Evolutionary conservation across 2,329 filamentous ascomycete species (phyloP).

Genomic region (Neopestalotiopsis rosae): DNA sequence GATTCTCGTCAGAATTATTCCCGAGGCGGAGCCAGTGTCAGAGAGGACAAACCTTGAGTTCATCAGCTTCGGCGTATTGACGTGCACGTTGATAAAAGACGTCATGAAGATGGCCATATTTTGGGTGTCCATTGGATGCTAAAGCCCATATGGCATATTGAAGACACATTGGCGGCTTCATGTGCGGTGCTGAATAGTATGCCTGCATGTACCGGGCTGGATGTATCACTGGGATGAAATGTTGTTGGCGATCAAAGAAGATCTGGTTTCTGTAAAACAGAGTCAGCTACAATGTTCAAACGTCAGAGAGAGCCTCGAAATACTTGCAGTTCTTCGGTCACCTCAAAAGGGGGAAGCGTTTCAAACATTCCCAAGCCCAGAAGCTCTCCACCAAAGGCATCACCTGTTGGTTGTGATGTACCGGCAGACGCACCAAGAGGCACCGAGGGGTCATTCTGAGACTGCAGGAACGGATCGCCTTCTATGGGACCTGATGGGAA

Average conservation of each 20-base stretch:
- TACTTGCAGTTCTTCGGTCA: slow-evolving; percentile 81
- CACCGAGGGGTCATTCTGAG: slow-evolving; percentile 23
- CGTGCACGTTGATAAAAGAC: slow-evolving; percentile 83
- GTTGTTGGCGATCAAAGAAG: slow-evolving; percentile 79
- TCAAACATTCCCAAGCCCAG: slow-evolving; percentile 81
- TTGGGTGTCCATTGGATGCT: slow-evolving; percentile 73
- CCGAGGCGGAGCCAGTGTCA: background rate
- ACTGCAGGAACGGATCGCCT: slow-evolving; percentile 24
- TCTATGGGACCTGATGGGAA: slow-evolving; percentile 21
- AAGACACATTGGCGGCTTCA: slow-evolving; percentile 82
- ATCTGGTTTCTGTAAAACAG: slow-evolving; percentile 61
- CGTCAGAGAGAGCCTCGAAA: background rate
- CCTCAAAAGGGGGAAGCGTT: slow-evolving; percentile 75
- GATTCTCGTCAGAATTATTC: background rate
- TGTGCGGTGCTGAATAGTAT: slow-evolving; percentile 73
- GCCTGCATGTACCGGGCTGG: slow-evolving; percentile 75
- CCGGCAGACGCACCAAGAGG: slow-evolving; percentile 18
- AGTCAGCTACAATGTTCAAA: background rate
- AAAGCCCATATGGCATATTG: slow-evolving; percentile 91
- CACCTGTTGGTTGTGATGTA: slow-evolving; percentile 32
- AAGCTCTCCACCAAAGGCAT: slow-evolving; percentile 63
- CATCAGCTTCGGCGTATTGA: slow-evolving; percentile 82
- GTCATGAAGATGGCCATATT: slow-evolving; percentile 59
- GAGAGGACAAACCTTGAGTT: slow-evolving; percentile 67
- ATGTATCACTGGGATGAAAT: slow-evolving; percentile 78